Evolutionary conservation across 345 rosid genomes (phyloP).

Genomic region (Anastatica hierochuntica): DNA sequence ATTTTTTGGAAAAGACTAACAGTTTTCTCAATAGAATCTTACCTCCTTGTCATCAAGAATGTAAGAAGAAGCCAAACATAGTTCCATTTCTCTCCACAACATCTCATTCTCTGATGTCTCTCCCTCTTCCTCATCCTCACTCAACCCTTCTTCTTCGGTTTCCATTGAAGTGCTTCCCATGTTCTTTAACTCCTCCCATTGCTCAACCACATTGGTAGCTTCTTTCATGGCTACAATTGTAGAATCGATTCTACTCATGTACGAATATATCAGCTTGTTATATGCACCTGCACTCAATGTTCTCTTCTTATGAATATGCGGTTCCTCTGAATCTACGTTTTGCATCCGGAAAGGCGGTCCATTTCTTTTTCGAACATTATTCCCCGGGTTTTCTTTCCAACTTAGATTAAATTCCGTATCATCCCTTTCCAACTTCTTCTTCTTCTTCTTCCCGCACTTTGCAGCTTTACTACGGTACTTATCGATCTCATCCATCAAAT

Average conservation of each 20-base stretch:
- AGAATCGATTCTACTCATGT: constrained; percentile 67
- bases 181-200: constrained; percentile 67
- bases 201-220: constrained; percentile 39
- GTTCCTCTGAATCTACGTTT: no score
- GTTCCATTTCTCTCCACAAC: constrained; percentile 90
- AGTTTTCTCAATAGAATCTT: no score
- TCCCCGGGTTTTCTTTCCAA: constrained; percentile 27
- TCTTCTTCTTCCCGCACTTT: constrained; percentile 20
- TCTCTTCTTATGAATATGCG: constrained; percentile 28
- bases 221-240: constrained; percentile 42
- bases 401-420: constrained; percentile 33
- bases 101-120: constrained; percentile 59
- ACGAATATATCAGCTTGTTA: constrained; percentile 54
- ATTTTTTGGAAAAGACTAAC: no score
- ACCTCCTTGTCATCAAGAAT: constrained; percentile 78
- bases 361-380: constrained; percentile 8
- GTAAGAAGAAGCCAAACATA: constrained; percentile 64
- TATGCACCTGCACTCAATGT: constrained; percentile 68
- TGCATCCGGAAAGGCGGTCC: no score
- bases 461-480: constrained; percentile 21
- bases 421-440: constrained; percentile 13
- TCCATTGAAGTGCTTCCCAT: constrained; percentile 16
- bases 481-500: constrained; percentile 17
- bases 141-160: constrained; percentile 23
- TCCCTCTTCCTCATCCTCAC: constrained; percentile 37